Evolutionary conservation across 2,329 filamentous ascomycete genomes (phyloP), one percentile per base, ranked within the genome.

Genomic region (Fusarium tanahbumbuense): DNA sequence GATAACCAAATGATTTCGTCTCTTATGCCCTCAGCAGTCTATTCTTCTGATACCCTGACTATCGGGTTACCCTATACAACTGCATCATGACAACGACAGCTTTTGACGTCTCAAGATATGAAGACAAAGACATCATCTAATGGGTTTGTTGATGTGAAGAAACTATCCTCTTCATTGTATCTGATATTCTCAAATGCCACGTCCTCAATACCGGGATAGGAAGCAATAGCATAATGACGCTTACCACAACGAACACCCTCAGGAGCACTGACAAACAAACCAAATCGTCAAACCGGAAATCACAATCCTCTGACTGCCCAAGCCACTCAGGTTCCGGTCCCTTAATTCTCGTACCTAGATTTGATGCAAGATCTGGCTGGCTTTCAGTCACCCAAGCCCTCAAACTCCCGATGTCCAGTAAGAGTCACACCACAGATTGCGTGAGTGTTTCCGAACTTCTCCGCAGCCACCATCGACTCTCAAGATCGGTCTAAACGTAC

Each of bases 381-480:
- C n/a, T 11, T 37, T n/a, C 34, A 53, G 30, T 56, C 50, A 27
- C 16, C 49, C 15, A 25, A 42, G 53, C 22, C 64, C 68, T 71
- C 56, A 55, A 68, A 56, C 37, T 68, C 53, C 68, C 60, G 64
- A 65, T 20, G 44, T 47, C 52, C 30, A 59, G 59, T 46, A 41
- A 68, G 27, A 65, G 49, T 71, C 68, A 71, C 56, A 68, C 68
- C 68, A 71, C 68, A 58, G 42, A 56, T 61, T 53, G 68, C 60
- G 41, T 58, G 68, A 68, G 56, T 18, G 41, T 55, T 46, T 42
- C 68, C 68, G 68, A 65, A 40, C 60, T 68, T 59, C 50, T 62
- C 67, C 67, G 58, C 28, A 64, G 16, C 50, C 47, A 40, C 28
- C n/a, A 34, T 44, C 20, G 16, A 37, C 52, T 37, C 48, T 34